Evolutionary conservation across 164 flowering plant genomes (phyloP), one percentile per base, ranked within the genome.

Genomic region (Hamamelis virginiana): DNA sequence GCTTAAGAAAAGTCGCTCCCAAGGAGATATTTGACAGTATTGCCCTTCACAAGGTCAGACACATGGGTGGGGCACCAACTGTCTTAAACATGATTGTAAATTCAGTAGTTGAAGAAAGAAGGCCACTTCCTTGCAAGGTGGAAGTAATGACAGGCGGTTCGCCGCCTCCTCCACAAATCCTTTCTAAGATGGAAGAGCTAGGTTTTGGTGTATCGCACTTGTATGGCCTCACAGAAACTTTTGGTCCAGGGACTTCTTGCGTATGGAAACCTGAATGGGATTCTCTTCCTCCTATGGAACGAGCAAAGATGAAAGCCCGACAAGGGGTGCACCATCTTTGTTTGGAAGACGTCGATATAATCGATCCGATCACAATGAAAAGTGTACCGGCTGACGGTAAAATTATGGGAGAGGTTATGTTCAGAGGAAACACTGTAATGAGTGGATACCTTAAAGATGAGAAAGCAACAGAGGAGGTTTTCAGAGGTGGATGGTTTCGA

Each of bases 391-490:
- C 66, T 21, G 84, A 84, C 69, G 85, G 83, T 8, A 71, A 71
- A 47, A 82, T 84, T 3, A 44, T 77, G n/a, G 87, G 87, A 0
- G 87, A 84, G 67, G 64, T 84, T 2, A 75, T 84, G 85, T 82
- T 82, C 45, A 78, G 77, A 68, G 87, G 87, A 41, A 84, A 82
- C 66, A 82, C 85, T 1, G 78, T 84, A 10, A 84, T 84, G 87
- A 77, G 75, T 46, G 87, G 87, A 27, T 84, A 84, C 60, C 62
- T 74, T 1, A 80, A 78, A 15, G 78, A 84, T 56, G 5, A 14
- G 41, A 65, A 75, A 22, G 84, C 82, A 21, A 84, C 85, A 13
- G 38, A 69, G 18, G 78, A 78, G 57, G 81, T 78, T 45, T 76
- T 82, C 43, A 66, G 43, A 62, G 85, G 74, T 10, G 87, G 87